These are phyloP conservation scores for Linum lewisii DNA, from an alignment of 345 rosid genomes.

Conservation along the genomic window DNA sequence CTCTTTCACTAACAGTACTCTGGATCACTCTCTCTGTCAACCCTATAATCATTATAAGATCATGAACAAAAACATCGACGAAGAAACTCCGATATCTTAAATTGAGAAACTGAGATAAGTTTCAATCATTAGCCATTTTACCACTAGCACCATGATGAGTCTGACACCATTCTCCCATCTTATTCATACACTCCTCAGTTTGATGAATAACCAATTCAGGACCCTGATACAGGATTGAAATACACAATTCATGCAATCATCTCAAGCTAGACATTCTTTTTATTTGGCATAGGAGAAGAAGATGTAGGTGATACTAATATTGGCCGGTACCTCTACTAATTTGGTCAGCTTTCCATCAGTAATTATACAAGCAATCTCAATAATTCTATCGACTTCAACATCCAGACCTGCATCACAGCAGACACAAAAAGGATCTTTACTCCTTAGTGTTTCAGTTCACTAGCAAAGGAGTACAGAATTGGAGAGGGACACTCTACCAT, in stretches of 20 bases:
- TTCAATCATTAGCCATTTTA: slow-evolving; percentile 20
- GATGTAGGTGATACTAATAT: no score
- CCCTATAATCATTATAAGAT: slow-evolving; percentile 33
- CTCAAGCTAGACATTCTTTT: background rate
- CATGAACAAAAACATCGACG: slow-evolving; percentile 3
- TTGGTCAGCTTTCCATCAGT: slow-evolving; percentile 69
- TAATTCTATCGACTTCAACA: slow-evolving; percentile 66
- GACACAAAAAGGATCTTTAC: slow-evolving; percentile 1
- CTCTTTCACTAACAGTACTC: slow-evolving; percentile 57
- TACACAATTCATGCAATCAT: background rate
- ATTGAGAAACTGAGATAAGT: slow-evolving; percentile 7
- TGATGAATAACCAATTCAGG: slow-evolving; percentile 90
- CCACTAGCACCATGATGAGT: slow-evolving; percentile 83
- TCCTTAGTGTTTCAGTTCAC: background rate
- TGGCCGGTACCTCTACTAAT: slow-evolving; percentile 53
- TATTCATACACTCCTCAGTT: slow-evolving; percentile 54
- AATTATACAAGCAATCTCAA: slow-evolving; percentile 91
- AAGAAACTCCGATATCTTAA: background rate
- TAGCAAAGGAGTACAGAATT: background rate
- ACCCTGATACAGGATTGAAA: slow-evolving; percentile 44
- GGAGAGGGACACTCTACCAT: no score
- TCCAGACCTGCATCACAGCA: slow-evolving; percentile 50
- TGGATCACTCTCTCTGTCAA: slow-evolving; percentile 67
- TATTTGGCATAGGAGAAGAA: background rate
- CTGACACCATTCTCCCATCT: slow-evolving; percentile 93